Evolutionary conservation across 441 rosid species (phyloP), one percentile per base, ranked within the genome.

Genomic region (Viola pubescens): DNA sequence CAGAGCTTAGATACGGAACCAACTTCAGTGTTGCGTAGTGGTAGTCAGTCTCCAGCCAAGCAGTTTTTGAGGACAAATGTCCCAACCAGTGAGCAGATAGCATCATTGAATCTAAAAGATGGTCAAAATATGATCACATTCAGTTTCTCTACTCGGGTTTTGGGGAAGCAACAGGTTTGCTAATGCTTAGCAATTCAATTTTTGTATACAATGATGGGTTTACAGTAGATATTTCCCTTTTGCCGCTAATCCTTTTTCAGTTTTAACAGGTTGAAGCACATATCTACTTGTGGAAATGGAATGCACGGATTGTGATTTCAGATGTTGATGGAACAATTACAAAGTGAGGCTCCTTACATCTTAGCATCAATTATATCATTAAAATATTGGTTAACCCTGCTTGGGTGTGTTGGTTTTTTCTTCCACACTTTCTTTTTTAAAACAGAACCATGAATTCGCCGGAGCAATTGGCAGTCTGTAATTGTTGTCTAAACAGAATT

Each of bases 311-410:
- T 65, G 97, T 87, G 44, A 87, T 87, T 59, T 90, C 97, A 52
- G 97, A 90, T 65, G 97, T 90, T 54, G 97, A 90, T 74, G 95
- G 97, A 70, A 90, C 97, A 53, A 90, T 90, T 77, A 87, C 97
- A 56, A 90, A 82, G 97, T 90, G 72, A 45, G 81, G 54, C 54
- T 26, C 58, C 54, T 48, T 48, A 37, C 40, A 14, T 58, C 51
- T 37, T 51, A 44, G 26, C 48, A 26, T 65, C 9, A 13, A 59
- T 37, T 26, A 5, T 40, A 49, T 62, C 41, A 4, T 37, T 12
- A 46, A 41, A 42, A 50, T 14, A 19, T 14, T 40, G 37, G 45
- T 45, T 52, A 47, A 54, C 10, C n/a, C 40, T 9, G n/a, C 54
- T 52, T 48, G 55, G 11, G 26, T 51, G 10, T 19, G 10, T 19